Conservation (phyloP, 2,329 filamentous ascomycete species). For the Emergomyces africanus region DNA sequence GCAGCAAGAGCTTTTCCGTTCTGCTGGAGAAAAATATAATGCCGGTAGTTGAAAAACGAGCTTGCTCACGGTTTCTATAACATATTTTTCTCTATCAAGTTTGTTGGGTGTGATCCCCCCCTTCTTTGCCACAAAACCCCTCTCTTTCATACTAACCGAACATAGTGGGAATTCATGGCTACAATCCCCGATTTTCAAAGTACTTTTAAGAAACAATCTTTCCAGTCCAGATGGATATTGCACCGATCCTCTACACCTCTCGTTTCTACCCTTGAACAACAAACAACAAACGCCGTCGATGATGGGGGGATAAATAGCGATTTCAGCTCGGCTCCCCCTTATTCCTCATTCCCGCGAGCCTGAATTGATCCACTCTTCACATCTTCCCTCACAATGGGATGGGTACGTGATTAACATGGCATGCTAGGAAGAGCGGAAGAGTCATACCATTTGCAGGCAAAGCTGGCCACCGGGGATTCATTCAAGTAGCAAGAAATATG, state of each 20-base stretch:
- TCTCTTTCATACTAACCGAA: background rate
- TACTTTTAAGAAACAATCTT: too few species aligned
- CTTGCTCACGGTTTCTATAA: background rate
- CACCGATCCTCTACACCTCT: background rate
- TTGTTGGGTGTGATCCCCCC: background rate
- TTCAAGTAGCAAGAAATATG: background rate
- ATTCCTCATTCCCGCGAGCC: background rate
- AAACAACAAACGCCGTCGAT: background rate
- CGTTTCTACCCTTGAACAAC: background rate
- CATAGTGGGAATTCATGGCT: background rate
- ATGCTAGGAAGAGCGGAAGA: background rate
- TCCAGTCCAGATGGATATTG: too few species aligned
- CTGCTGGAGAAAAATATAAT: conserved; percentile 61
- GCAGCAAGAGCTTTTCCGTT: conserved; percentile 84
- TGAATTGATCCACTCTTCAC: background rate
- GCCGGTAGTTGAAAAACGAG: conserved; percentile 20
- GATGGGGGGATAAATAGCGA: background rate
- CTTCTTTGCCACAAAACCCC: background rate
- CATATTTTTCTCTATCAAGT: too few species aligned
- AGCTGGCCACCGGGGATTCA: background rate
- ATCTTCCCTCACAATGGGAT: background rate
- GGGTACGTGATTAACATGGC: background rate
- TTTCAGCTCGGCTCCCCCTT: background rate
- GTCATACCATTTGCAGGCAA: background rate
- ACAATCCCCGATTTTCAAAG: background rate